phyloP scores from a whole-genome alignment of 108 stramenopile species.

The Cyclotella baltica region DNA sequence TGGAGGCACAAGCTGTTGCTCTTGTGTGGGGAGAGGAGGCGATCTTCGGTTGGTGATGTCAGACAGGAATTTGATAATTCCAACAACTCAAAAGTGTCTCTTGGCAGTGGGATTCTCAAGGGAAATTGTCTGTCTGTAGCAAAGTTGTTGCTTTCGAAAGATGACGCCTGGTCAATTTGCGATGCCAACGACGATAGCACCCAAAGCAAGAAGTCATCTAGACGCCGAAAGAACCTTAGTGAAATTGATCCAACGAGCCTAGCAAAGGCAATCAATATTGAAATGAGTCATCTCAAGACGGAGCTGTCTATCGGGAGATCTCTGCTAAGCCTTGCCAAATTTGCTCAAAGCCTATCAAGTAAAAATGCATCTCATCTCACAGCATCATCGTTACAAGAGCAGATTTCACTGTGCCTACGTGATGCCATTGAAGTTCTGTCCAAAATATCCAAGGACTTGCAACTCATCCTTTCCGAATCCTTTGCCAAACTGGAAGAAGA shows the following conservation, averaged over 20 bases:
- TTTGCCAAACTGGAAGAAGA: slow-evolving; percentile 46
- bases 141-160: slow-evolving; percentile 22
- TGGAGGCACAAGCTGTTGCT: slow-evolving; percentile 29
- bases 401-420: slow-evolving; percentile 29
- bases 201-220: slow-evolving; percentile 7
- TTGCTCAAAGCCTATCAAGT: background rate
- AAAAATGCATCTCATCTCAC: background rate
- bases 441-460: slow-evolving; percentile 20
- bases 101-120: background rate
- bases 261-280: slow-evolving; percentile 22
- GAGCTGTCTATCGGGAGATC: slow-evolving; percentile 18
- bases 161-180: slow-evolving; percentile 30
- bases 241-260: slow-evolving; percentile 14
- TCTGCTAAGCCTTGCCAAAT: slow-evolving; percentile 10
- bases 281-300: slow-evolving; percentile 14
- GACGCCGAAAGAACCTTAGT: background rate
- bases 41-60: background rate
- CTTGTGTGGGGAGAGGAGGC: background rate
- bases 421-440: slow-evolving; percentile 44
- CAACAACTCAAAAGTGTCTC: background rate
- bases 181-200: slow-evolving; percentile 10
- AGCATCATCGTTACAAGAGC: slow-evolving; percentile 16
- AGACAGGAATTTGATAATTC: background rate
- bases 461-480: slow-evolving; percentile 28
- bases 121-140: slow-evolving; percentile 22